A percentile compares a stretch with the other conserved stretches of the same genome.
phyloP scores from a whole-genome alignment of 257 asterid genomes.

The Solanum etuberosum region DNA sequence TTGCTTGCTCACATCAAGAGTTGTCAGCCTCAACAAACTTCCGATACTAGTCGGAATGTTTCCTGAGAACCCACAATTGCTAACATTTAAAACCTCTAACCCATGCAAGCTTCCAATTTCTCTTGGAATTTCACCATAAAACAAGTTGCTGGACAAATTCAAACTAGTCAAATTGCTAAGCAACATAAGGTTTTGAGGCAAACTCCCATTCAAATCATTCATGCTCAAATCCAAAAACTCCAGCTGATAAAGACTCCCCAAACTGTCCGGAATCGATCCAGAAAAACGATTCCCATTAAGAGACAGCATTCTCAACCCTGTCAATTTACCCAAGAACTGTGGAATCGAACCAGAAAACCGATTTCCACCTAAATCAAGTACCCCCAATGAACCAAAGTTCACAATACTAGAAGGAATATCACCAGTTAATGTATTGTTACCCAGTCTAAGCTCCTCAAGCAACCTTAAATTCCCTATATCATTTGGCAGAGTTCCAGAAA shows the following conservation, averaged over 20 bases:
- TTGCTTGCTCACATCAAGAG: conserved; percentile 56
- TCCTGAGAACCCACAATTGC: conserved; percentile 40
- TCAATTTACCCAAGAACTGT: conserved; percentile 20
- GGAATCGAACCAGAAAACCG: conserved; percentile 41
- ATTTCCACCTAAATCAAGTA: conserved; percentile 53
- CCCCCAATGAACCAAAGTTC: conserved; percentile 27
- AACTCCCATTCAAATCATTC: conserved; percentile 30
- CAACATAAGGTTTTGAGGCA: conserved; percentile 30
- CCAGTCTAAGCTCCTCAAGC: conserved; percentile 47
- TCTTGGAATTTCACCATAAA: conserved; percentile 35
- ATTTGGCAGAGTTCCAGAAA: conserved; percentile 35
- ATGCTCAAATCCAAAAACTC: conserved; percentile 37
- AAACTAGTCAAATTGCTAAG: conserved; percentile 41
- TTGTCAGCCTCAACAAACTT: conserved; percentile 35
- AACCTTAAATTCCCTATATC: conserved; percentile 28
- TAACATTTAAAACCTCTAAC: conserved; percentile 41
- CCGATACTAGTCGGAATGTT: conserved; percentile 47
- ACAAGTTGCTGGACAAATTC: conserved; percentile 43
- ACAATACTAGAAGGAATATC: conserved; percentile 28
- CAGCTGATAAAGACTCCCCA: conserved; percentile 30
- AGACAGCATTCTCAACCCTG: conserved; percentile 20
- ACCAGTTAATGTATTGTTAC: conserved; percentile 43
- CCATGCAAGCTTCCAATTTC: conserved; percentile 35
- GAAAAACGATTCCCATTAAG: conserved; percentile 40
- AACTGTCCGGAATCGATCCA: conserved; percentile 29